phyloP scores from a whole-genome alignment of 2,329 filamentous ascomycete genomes.

The Corinectria fuckeliana region DNA sequence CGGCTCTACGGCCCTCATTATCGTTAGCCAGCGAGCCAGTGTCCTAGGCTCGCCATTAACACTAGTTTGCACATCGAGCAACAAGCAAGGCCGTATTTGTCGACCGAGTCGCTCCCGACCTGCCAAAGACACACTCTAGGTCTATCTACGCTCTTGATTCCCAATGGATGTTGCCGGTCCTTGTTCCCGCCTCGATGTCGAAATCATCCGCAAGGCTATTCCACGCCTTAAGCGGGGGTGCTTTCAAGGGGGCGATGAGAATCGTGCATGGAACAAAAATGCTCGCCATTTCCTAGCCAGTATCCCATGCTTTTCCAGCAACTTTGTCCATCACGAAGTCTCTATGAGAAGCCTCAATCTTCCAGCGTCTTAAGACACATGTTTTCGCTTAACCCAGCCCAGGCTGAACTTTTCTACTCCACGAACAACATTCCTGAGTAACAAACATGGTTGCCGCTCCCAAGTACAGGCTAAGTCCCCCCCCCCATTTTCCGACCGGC shows the following conservation, averaged over 20 bases:
- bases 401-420: neutral
- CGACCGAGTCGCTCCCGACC: neutral
- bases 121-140: neutral
- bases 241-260: neutral
- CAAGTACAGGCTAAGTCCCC: neutral
- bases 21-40: neutral
- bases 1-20: conserved; percentile 33
- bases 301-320: neutral
- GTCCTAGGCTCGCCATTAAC: neutral
- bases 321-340: neutral
- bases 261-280: conserved; percentile 6
- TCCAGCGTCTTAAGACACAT: neutral
- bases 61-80: neutral
- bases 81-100: neutral
- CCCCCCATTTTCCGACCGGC: too few species aligned
- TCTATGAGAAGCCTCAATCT: neutral
- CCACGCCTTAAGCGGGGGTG: conserved; percentile 1
- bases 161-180: neutral
- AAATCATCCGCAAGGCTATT: neutral
- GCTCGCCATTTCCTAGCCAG: conserved; percentile 7
- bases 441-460: too few species aligned
- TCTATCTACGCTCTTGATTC: neutral
- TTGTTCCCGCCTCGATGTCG: neutral
- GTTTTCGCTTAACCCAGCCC: neutral
- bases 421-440: neutral